Percentiles rank a stretch among this genome's conserved stretches.
phyloP scores from a whole-genome alignment of 805 yeast genomes.

The Starmerella sp. region DNA sequence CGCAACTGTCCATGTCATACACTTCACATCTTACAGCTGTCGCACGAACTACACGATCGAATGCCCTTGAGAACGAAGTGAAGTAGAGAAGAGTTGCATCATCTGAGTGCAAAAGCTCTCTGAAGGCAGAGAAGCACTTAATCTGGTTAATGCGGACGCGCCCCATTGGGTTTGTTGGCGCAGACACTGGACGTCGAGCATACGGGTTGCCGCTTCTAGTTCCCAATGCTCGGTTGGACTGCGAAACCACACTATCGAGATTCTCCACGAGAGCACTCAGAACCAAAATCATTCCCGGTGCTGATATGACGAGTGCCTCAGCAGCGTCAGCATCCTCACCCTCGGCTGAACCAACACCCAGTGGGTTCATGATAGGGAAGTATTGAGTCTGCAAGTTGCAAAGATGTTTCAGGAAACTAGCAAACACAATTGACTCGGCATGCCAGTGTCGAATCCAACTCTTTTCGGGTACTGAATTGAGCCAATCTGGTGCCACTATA shows the following conservation, averaged over 20 bases:
- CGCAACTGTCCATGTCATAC: conserved; percentile 31
- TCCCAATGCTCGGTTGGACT: conserved; percentile 1
- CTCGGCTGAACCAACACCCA: conserved; percentile 17
- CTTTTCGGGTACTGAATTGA: not conserved
- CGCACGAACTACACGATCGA: conserved; percentile 31
- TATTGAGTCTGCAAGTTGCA: conserved; percentile 27
- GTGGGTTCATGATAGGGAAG: conserved; percentile 18
- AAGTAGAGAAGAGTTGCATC: conserved; percentile 27
- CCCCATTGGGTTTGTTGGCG: not conserved
- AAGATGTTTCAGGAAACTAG: conserved; percentile 35
- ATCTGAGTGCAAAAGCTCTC: conserved; percentile 33
- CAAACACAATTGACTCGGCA: conserved; percentile 30
- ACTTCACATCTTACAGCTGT: conserved; percentile 28
- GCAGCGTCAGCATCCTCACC: conserved; percentile 5
- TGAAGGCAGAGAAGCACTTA: conserved; percentile 27
- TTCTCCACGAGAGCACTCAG: conserved; percentile 23
- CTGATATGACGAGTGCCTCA: conserved; percentile 11
- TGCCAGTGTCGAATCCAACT: conserved; percentile 30
- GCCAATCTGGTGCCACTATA: not conserved
- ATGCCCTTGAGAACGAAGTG: conserved; percentile 26
- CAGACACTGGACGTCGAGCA: conserved; percentile 3
- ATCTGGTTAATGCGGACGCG: conserved; percentile 27
- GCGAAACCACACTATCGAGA: conserved; percentile 20
- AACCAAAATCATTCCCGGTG: conserved; percentile 28
- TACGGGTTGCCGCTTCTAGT: conserved; percentile 13